Evolutionary conservation across 331 rosid species (phyloP), one percentile per base, ranked within the genome.

Genomic region (Quercus phellos): DNA sequence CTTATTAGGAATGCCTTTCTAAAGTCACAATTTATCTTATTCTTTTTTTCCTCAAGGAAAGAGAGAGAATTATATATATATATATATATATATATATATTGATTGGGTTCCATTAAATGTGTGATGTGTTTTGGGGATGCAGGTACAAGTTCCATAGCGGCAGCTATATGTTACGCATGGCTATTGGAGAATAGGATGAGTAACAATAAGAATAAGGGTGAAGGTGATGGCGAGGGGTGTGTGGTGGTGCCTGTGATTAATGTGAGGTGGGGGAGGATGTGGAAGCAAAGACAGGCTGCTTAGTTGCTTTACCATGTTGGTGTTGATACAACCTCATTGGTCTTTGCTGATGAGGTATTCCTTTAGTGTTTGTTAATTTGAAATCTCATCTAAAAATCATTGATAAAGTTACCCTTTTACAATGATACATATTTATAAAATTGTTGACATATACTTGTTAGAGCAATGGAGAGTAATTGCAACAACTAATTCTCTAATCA

Each of bases 121-220:
- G 68, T 29, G 70, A 38, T 27, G 9, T 29, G 5, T 63, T 63
- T 0, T 63, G 35, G 35, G 50, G 55, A 81, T 84, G 80, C 74
- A 91, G 96, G 96, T 82, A 84, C 94, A 6, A 85, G 96, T 73
- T 90, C 98, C 6, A 91, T 94, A 97, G 93, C 88, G 68, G 93
- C 96, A 1, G 89, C 96, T 10, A 82, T 94, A 76, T 94, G 98
- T 67, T 90, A 90, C 7, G 86, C 94, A 2, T 94, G 97, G 97
- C 75, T 94, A 8, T 68, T 88, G 83, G 89, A 84, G 79, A 80
- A 85, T 73, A 84, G 91, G 66, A 51, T 77, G 76, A 88, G 60
- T 78, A 88, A 82, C 82, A 82, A 68, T 2, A 12, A 46, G 51
- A 46, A 46, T 46, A 84, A 67, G 14, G 77, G 63, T 18, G 84